These are phyloP conservation scores for Aspergillus sp. DNA, from an alignment of 2,329 filamentous ascomycete genomes.

Conservation along the genomic window DNA sequence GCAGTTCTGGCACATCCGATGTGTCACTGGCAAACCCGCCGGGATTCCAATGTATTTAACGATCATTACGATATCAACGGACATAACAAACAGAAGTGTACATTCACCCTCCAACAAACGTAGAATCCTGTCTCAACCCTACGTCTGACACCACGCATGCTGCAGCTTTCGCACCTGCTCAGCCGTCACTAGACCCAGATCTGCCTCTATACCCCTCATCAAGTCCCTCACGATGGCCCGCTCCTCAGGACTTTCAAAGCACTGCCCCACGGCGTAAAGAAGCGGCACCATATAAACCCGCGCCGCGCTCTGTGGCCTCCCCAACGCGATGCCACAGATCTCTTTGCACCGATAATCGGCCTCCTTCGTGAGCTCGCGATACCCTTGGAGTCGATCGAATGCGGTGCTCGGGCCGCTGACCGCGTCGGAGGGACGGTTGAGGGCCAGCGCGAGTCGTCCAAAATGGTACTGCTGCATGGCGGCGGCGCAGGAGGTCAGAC, in stretches of 20 bases:
- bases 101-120: neutral
- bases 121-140: neutral
- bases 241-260: conserved; percentile 53
- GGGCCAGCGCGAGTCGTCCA: conserved; percentile 59
- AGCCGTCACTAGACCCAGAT: conserved; percentile 61
- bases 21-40: too few relatives aligned
- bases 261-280: conserved; percentile 61
- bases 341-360: conserved; percentile 58
- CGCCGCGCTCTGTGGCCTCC: conserved; percentile 55
- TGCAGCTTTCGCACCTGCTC: conserved; percentile 54
- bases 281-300: conserved; percentile 60
- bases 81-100: neutral
- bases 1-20: too few relatives aligned
- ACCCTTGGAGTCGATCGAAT: conserved; percentile 55
- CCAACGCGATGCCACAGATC: conserved; percentile 59
- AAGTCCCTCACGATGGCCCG: conserved; percentile 55
- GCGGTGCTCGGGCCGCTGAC: conserved; percentile 54
- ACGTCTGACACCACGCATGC: conserved; percentile 27
- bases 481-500: conserved; percentile 60
- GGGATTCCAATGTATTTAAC: too few relatives aligned
- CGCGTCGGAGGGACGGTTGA: conserved; percentile 60
- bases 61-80: neutral
- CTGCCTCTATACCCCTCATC: conserved; percentile 58
- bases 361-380: conserved; percentile 57
- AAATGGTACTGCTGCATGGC: conserved; percentile 67